Evolutionary conservation across 2,329 filamentous ascomycete genomes (phyloP).

Genomic region (Penicillium aurantiogriseum): DNA sequence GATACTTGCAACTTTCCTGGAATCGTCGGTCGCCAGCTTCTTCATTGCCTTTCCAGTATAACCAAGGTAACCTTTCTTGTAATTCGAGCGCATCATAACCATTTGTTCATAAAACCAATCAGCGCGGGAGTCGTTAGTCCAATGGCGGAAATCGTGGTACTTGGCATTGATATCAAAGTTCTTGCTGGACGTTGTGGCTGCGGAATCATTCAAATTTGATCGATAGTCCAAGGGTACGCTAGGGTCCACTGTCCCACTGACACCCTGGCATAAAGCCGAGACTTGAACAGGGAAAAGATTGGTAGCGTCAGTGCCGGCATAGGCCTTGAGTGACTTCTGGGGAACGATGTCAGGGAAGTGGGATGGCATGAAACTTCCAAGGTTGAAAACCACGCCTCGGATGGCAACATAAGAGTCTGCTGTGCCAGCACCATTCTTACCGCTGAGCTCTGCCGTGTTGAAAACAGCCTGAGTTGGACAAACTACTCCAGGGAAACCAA

Average conservation of each 20-base stretch:
- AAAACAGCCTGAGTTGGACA: constrained; percentile 90
- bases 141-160: constrained; percentile 92
- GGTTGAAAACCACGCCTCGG: constrained; percentile 84
- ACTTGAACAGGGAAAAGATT: constrained; percentile 91
- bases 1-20: constrained; percentile 74
- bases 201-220: constrained; percentile 66
- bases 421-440: constrained; percentile 69
- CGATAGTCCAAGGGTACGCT: constrained; percentile 83
- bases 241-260: constrained; percentile 62
- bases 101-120: constrained; percentile 95
- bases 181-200: constrained; percentile 63
- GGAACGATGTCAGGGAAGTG: constrained; percentile 75
- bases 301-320: constrained; percentile 85
- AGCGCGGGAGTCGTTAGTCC: constrained; percentile 74
- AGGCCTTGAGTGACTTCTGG: constrained; percentile 66
- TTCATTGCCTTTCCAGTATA: constrained; percentile 76
- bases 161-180: constrained; percentile 67
- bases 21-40: constrained; percentile 59
- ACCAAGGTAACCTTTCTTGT: constrained; percentile 82
- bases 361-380: constrained; percentile 67
- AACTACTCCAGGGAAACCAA: constrained; percentile 81
- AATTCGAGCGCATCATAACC: constrained; percentile 70
- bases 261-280: constrained; percentile 81
- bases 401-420: constrained; percentile 71
- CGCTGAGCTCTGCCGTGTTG: constrained; percentile 71